Evolutionary conservation across 2,329 filamentous ascomycete genomes (phyloP).

Genomic region (Aspergillus pseudoglaucus): DNA sequence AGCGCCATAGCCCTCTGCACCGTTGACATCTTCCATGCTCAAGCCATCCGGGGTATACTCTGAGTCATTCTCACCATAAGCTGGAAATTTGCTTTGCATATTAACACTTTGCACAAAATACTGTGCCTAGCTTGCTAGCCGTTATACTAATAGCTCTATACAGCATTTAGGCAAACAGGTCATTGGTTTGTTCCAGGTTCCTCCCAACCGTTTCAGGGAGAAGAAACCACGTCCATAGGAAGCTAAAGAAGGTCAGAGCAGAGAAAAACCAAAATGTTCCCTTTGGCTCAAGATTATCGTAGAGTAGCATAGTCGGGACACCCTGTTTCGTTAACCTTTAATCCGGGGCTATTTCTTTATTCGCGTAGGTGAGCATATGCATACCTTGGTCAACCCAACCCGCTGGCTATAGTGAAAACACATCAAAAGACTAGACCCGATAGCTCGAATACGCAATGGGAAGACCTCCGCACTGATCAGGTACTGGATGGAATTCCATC

Average conservation of each 20-base stretch:
- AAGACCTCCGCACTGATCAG: slow-evolving; percentile 43
- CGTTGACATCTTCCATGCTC: too few species aligned
- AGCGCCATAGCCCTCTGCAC: too few species aligned
- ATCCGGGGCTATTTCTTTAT: too few species aligned
- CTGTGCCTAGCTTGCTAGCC: too few species aligned
- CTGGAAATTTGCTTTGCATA: too few species aligned
- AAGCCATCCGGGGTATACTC: too few species aligned
- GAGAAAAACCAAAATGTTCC: slow-evolving; percentile 74
- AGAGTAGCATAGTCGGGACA: slow-evolving; percentile 14
- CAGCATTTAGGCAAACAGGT: slow-evolving; percentile 1
- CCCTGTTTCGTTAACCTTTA: too few species aligned
- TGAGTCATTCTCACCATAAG: too few species aligned
- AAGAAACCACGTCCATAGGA: slow-evolving; percentile 62
- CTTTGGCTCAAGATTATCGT: slow-evolving; percentile 39
- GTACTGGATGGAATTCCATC: slow-evolving; percentile 44
- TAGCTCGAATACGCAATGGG: slow-evolving; percentile 36
- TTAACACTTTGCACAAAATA: too few species aligned
- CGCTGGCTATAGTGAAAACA: slow-evolving; percentile 38
- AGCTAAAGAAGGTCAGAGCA: slow-evolving; percentile 59
- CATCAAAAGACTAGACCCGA: slow-evolving; percentile 39
- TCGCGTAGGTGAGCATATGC: too few species aligned
- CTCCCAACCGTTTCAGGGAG: slow-evolving; percentile 64
- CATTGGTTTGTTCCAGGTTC: slow-evolving; percentile 22
- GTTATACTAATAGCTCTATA: too few species aligned
- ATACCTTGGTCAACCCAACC: slow-evolving; percentile 25